Base-by-base conservation (phyloP, 2,329 filamentous ascomycete species). In the Aspergillus hortae region DNA sequence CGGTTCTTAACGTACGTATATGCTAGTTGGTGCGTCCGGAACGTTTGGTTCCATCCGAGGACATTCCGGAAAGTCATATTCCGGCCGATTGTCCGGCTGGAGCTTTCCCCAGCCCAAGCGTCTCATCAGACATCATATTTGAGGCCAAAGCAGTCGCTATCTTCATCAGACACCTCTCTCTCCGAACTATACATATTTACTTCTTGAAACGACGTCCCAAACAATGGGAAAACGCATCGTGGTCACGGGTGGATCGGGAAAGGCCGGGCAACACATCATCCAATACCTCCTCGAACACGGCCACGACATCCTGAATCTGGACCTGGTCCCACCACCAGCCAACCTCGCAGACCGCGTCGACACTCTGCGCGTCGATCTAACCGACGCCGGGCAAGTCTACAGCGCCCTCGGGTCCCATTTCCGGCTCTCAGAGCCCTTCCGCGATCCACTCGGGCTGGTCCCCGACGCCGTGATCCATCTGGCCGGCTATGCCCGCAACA, bases 381-480 rank as follows among this genome's bases (percentile, higher is more conserved):
- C 80, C 9, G 73, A 82, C 58, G 73, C 69, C 40, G 80, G 80
- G 17, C 79, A 83, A 62, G 78, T 80, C 49, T 82, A 79, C 71
- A 80, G 78, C 53, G 80, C 80, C 4, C 63, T 83, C 9, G 78
- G 76, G 10, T 80, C 77, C 0, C 81, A 85, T 58, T 84, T 83
- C 68, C 71, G 77, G 60, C 77, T 82, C 59, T 71, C 56, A 47
- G 67, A 66, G 54, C 69, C 59, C 17, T 72, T 61, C 64, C 66
- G 47, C 52, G 71, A 42, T 41, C 59, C 67, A 69, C 4, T 76
- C 74, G 15, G 62, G 66, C 0, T 71, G 73, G 0, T 57, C 11
- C 82, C 83, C 0, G 82, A 85, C 60, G 83, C 79, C 0, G 79
- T 87, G 46, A 82, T 86, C 46, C 83, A 87, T 63, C 81, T 85